phyloP scores from a whole-genome alignment of 140 eudicot species.

The Cichorium intybus region DNA sequence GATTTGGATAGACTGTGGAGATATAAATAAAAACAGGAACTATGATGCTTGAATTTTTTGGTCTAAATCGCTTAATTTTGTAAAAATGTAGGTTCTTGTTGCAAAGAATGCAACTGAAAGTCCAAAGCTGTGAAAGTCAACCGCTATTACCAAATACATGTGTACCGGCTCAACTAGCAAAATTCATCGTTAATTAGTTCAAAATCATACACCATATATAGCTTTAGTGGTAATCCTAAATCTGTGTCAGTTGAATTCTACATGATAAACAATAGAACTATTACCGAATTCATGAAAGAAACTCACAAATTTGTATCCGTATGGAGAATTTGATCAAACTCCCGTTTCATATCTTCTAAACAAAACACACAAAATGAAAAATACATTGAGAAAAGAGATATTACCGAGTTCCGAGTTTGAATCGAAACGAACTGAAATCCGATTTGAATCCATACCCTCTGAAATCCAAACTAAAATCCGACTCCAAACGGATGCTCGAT shows the following conservation, averaged over 20 bases:
- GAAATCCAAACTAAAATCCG: no score
- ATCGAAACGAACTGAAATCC: slow-evolving; percentile 42
- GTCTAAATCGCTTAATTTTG: background rate
- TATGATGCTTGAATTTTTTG: background rate
- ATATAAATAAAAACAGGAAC: background rate
- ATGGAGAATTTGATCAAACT: background rate
- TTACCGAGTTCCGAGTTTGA: slow-evolving; percentile 73
- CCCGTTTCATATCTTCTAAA: background rate
- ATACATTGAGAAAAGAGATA: background rate
- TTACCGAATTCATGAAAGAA: background rate
- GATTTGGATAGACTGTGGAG: background rate
- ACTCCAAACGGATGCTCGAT: no score
- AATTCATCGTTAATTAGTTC: background rate
- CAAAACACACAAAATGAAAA: background rate
- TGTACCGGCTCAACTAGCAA: background rate
- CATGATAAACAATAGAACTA: background rate
- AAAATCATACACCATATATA: background rate
- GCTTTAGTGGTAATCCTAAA: background rate
- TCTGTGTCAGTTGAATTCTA: background rate
- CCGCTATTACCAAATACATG: background rate
- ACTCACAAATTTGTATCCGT: background rate
- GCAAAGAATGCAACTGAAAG: background rate
- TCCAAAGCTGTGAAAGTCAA: background rate
- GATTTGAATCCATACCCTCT: no score
- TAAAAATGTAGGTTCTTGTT: background rate